Base-by-base conservation (phyloP, 768 basidiomycete species). In the Tylopilus plumbeoviolaceoides region DNA sequence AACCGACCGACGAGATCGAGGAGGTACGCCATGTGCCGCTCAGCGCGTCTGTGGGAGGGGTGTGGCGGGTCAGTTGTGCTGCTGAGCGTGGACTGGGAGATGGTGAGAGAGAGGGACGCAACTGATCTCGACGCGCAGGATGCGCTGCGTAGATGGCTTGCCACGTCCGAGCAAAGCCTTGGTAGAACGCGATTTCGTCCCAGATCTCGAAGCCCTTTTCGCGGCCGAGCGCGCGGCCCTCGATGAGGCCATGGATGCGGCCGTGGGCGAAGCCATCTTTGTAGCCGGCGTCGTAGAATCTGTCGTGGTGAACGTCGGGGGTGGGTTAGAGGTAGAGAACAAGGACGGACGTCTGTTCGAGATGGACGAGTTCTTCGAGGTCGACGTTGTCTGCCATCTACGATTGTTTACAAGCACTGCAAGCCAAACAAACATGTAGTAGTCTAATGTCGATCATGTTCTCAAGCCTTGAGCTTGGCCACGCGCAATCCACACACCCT, bases 281-380 rank as follows among this genome's bases (percentile, higher is more conserved):
- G 65, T 88, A 88, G 9, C 95, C 95, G 3, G 75, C 64, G 50
- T 87, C 79, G 67, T 87, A 97, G 71, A 95, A 95, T 42, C 90
- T 91, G 60, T 56, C 28, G 28, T 3, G 21, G 23, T 20, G 8
- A 12, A 9, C 28, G 7, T 30, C 10, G 18, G 14, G 11, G 5
- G 15, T 12, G 1, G 10, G 17, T 57, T 20, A 55, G 57, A 41
- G 1, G 7, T 7, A 18, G 0, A 2, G 23, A 18, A 3, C 41
- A 8, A 7, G 8, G 40, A 21, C 76, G 45, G 55, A 84, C 83
- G 77, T 79, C 72, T 85, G 83, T 71, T 86, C 84, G 27, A 85
- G 73, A 60, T 82, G 71, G 17, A 82, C 77, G 2, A 86, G 74
- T 20, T 74, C 73, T 62, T 86, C 84, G 27, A 86, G 69, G 62